phyloP scores from a whole-genome alignment of 495 filamentous ascomycete species.

The Daldinia concentrica region DNA sequence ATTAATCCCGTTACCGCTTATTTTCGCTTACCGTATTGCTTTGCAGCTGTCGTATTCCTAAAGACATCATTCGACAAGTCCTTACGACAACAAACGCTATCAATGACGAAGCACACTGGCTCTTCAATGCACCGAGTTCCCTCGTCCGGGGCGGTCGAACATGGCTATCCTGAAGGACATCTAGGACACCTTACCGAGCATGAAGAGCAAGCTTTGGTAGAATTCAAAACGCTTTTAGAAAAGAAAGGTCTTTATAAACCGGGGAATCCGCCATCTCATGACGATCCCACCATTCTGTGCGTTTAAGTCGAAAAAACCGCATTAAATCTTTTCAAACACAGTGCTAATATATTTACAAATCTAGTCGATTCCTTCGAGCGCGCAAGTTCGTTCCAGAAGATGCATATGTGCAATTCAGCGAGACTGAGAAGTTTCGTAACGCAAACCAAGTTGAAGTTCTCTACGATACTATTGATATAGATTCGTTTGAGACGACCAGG shows the following conservation, averaged over 20 bases:
- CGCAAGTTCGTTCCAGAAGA: slow-evolving; percentile 76
- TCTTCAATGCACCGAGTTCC: slow-evolving; percentile 45
- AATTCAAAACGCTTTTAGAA: slow-evolving; percentile 73
- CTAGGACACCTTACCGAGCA: slow-evolving; percentile 74
- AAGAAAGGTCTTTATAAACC: slow-evolving; percentile 73
- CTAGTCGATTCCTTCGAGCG: slow-evolving; percentile 81
- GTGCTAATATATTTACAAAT: slow-evolving; percentile 23
- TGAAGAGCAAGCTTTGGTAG: slow-evolving; percentile 69
- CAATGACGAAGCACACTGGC: slow-evolving; percentile 36
- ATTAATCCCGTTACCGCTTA: slow-evolving; percentile 11
- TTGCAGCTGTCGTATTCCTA: background rate
- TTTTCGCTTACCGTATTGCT: background rate
- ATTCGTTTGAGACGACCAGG: slow-evolving; percentile 81
- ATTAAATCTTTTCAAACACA: slow-evolving; percentile 2
- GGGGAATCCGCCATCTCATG: slow-evolving; percentile 68
- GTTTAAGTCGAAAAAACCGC: slow-evolving; percentile 42
- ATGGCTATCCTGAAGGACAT: slow-evolving; percentile 72
- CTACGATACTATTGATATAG: slow-evolving; percentile 80
- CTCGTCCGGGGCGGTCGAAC: slow-evolving; percentile 49
- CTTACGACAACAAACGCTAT: slow-evolving; percentile 10
- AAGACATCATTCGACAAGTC: background rate
- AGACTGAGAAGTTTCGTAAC: slow-evolving; percentile 87
- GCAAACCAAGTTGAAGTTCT: slow-evolving; percentile 77
- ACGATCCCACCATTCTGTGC: slow-evolving; percentile 84
- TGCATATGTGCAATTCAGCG: slow-evolving; percentile 84